phyloP scores from a whole-genome alignment of 2,329 filamentous ascomycete species.

The Cercospora citrullina region DNA sequence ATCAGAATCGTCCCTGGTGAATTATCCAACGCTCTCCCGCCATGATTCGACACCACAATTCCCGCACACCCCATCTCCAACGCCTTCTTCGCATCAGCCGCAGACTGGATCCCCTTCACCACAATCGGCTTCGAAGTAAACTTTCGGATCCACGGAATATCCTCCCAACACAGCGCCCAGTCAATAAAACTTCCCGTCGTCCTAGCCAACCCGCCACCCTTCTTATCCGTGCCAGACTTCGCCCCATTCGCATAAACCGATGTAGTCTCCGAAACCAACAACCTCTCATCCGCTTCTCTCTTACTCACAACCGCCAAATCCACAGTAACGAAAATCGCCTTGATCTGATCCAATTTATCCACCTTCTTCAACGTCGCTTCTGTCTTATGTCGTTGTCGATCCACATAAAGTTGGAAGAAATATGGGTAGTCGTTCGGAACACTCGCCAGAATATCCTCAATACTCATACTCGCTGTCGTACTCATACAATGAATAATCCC shows the following conservation, averaged over 20 bases:
- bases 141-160: constrained; percentile 48
- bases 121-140: constrained; percentile 51
- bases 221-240: constrained; percentile 52
- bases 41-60: constrained; percentile 54
- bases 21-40: constrained; percentile 53
- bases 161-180: constrained; percentile 52
- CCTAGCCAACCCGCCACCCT: constrained; percentile 57
- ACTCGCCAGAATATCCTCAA: constrained; percentile 37
- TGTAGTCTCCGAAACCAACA: constrained; percentile 53
- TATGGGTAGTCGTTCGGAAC: constrained; percentile 38
- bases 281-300: constrained; percentile 50
- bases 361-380: constrained; percentile 53
- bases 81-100: constrained; percentile 46
- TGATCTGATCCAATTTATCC: constrained; percentile 47
- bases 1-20: constrained; percentile 57
- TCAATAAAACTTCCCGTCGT: constrained; percentile 60
- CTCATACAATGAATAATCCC: constrained; percentile 39
- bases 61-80: constrained; percentile 47
- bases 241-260: constrained; percentile 64
- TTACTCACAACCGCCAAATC: constrained; percentile 61
- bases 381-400: constrained; percentile 56
- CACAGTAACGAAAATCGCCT: constrained; percentile 60
- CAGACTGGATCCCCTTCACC: constrained; percentile 47
- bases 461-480: constrained; percentile 34
- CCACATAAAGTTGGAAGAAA: constrained; percentile 65